Evolutionary conservation across 768 basidiomycete species (phyloP).

Genomic region (Termitomyces sp.): DNA sequence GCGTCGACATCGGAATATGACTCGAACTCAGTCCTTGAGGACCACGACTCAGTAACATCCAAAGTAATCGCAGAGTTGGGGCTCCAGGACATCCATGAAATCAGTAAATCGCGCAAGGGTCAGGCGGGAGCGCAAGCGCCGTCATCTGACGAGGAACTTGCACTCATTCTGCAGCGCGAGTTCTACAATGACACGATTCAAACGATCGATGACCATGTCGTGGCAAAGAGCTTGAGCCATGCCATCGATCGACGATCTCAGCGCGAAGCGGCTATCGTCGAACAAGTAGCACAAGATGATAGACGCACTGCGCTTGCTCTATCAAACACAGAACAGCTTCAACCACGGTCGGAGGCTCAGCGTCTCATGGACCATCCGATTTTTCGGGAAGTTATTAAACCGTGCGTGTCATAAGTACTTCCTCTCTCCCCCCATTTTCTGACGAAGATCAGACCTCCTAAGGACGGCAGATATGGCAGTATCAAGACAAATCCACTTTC

Average conservation of each 20-base stretch:
- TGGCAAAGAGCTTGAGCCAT: conserved; percentile 9
- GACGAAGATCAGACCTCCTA: not conserved
- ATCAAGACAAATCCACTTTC: no score
- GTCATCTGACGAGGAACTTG: conserved; percentile 16
- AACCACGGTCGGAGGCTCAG: conserved; percentile 10
- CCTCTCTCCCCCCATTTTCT: not conserved
- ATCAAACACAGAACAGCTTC: conserved; percentile 1
- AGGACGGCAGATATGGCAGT: not conserved
- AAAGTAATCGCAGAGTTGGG: conserved; percentile 2
- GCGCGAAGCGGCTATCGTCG: conserved; percentile 1
- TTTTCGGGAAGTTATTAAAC: not conserved
- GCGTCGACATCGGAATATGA: not conserved
- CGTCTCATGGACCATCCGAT: conserved; percentile 8
- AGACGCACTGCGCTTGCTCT: conserved; percentile 8
- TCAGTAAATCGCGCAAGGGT: conserved; percentile 11
- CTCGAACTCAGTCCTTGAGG: not conserved
- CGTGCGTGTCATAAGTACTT: not conserved
- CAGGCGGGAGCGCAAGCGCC: conserved; percentile 12
- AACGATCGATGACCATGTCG: conserved; percentile 2
- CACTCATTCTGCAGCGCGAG: conserved; percentile 11
- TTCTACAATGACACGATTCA: not conserved
- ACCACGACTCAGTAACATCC: not conserved
- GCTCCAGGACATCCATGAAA: conserved; percentile 7
- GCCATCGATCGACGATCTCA: conserved; percentile 10
- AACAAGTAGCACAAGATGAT: conserved; percentile 14